Evolutionary conservation across 1,284 basidiomycete species (phyloP), one percentile per base, ranked within the genome.

Genomic region (Cryptococcus sp.): DNA sequence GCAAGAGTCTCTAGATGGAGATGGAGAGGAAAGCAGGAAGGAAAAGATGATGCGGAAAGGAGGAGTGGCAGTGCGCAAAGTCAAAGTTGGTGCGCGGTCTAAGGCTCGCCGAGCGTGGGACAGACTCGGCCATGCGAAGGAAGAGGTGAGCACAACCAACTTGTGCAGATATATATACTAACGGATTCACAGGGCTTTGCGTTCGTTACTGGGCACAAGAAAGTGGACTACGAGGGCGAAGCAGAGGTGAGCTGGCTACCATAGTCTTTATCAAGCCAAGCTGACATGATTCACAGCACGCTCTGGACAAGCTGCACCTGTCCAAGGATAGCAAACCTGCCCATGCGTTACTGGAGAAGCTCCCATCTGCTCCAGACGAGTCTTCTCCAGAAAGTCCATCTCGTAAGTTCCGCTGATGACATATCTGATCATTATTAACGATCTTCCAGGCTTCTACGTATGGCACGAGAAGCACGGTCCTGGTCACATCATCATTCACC

Each of bases 401-500:
- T 19, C 60, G 69, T 71, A 46, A 57, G 66, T 62, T 11, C 11
- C 30, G 22, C 41, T 5, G 22, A 40, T 30, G 16, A 27, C 13
- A 49, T 2, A 13, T 2, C 10, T 35, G 30, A 25, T 25, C 22
- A 30, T 47, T 1, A 38, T 38, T 60, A 30, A 54, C 35, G 30
- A 35, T 15, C 13, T 49, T 0, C 5, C 40, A 71, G 70, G 66
- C 22, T 71, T 68, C 58, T 71, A 68, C 52, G 66, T 67, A 15
- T 52, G 60, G 40, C 66, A 70, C 48, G 25, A 19, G 13, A 47
- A 55, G 30, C 65, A 67, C 22, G 64, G 66, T 23, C 66, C 68
- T 3, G 68, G 70, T 1, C 68, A 70, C 48, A 46, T 71, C 22
- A 58, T 69, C 42, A 64, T 71, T 48, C 55, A 71, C 38, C 65